A percentile compares a stretch with the other conserved stretches of the same genome.
Conservation (phyloP, 306 rosid species). For the Fragaria ananassa region DNA sequence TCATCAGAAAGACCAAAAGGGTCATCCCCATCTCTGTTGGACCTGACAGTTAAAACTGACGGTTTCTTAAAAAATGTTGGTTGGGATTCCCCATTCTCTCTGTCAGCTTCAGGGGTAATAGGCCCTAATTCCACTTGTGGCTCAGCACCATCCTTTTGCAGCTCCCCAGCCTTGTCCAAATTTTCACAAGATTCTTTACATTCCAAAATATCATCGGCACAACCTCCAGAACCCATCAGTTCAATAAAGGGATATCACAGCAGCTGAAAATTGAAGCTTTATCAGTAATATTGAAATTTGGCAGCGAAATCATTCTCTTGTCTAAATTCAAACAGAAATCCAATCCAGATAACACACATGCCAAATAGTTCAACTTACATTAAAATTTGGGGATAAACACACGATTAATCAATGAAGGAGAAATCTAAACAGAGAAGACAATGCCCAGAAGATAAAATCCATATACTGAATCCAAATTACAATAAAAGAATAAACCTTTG, state of each 20-base stretch:
- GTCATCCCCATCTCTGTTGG: constrained; percentile 19
- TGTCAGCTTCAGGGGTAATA: constrained; percentile 53
- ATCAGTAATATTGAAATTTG: background rate
- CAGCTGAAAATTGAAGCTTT: constrained; percentile 7
- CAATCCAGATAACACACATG: constrained; percentile 2
- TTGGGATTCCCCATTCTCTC: constrained; percentile 61
- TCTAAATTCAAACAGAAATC: background rate
- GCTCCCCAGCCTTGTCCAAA: constrained; percentile 22
- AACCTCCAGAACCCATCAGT: constrained; percentile 44
- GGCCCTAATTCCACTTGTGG: constrained; percentile 32
- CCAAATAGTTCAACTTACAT: background rate
- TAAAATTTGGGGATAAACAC: background rate
- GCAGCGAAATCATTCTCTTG: background rate
- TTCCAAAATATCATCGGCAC: constrained; percentile 20
- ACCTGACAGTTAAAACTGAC: constrained; percentile 16
- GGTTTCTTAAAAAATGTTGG: constrained; percentile 43
- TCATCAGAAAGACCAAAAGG: constrained; percentile 12
- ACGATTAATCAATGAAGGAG: background rate
- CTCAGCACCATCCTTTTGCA: constrained; percentile 24
- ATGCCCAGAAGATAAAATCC: background rate
- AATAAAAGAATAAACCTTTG: background rate
- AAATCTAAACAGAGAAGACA: background rate
- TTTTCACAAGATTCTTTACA: constrained; percentile 16
- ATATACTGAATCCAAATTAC: background rate
- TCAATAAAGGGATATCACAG: background rate